These are phyloP conservation scores for Kitagawia praeruptora DNA, from an alignment of 129 eudicot genomes.

Conservation along the genomic window DNA sequence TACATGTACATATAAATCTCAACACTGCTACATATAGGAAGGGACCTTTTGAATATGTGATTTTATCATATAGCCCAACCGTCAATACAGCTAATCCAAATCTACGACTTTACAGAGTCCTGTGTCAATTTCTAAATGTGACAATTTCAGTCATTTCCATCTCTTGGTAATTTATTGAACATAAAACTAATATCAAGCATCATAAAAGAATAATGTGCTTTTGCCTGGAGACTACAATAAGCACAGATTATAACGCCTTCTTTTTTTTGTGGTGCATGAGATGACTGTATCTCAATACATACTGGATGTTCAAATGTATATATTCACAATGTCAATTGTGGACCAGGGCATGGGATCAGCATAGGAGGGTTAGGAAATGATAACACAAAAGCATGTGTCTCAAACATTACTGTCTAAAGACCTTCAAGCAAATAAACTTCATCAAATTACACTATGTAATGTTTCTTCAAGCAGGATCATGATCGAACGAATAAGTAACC, in stretches of 20 bases:
- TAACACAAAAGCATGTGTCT: slow-evolving; percentile 50
- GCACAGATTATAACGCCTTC: background rate
- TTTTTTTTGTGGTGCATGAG: slow-evolving; percentile 28
- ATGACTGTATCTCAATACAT: slow-evolving; percentile 63
- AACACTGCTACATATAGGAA: background rate
- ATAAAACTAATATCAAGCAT: background rate
- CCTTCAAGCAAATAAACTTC: too few species aligned
- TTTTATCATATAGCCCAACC: background rate
- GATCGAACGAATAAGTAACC: too few species aligned
- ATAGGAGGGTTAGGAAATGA: slow-evolving; percentile 54
- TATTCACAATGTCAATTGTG: slow-evolving; percentile 46
- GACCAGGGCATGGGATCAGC: slow-evolving; percentile 70
- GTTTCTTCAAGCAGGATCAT: too few species aligned
- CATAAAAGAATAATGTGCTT: background rate
- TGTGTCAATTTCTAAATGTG: background rate
- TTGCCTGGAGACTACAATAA: background rate
- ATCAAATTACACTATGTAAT: too few species aligned
- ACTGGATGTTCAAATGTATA: slow-evolving; percentile 56
- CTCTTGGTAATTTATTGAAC: background rate
- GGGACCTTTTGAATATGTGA: background rate
- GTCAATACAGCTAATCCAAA: background rate
- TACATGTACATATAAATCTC: background rate
- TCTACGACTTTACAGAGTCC: background rate
- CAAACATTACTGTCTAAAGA: slow-evolving; percentile 59
- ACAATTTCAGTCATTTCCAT: background rate